Base-by-base conservation (phyloP, 371 early-diverging fungal species). In the Apophysomyces ossiformis region DNA sequence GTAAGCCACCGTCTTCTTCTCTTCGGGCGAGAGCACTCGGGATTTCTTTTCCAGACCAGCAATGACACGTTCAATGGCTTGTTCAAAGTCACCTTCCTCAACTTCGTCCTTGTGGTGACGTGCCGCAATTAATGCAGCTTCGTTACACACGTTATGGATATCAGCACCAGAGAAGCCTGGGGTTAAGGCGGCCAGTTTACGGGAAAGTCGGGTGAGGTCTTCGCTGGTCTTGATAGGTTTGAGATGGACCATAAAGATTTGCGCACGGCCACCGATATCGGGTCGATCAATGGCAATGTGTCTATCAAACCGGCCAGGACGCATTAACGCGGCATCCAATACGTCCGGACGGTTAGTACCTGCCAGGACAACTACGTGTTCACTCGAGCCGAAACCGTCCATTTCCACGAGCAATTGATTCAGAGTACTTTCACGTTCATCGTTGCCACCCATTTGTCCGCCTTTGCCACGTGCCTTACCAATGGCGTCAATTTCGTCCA, bases 401-500 rank as follows among this genome's bases (percentile, higher is more conserved):
- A 99, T 99, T 83, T 99, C 99, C 9, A 99, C 99, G 64, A 99
- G 80, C 50, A 99, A 85, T 82, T 99, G 98, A 77, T 99, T 98
- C 44, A 99, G 84, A 1, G 99, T 99, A 66, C 91, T 92, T 78
- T 99, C 99, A 47, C 99, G 91, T 79, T 99, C 99, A 70, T 99
- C 99, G 73, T 99, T 97, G 57, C 96, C 97, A 38, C 93, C 94
- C 74, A 92, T 90, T 64, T 92, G 90, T 18, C 96, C 95, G 38
- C 90, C 90, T 71, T 93, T 91, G 26, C 95, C 96, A 73, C 99
- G 95, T 21, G 99, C 95, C 79, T 97, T 99, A 64, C 99, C 99
- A 67, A 99, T 99, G 4, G 99, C 99, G 83, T 99, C 99, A 71
- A 99, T 99, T 84, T 99, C 99, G 72, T 99, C 99, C 43, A 99